Evolutionary conservation across 148 eudicot species (phyloP).

Genomic region (Dysphania ambrosioides): DNA sequence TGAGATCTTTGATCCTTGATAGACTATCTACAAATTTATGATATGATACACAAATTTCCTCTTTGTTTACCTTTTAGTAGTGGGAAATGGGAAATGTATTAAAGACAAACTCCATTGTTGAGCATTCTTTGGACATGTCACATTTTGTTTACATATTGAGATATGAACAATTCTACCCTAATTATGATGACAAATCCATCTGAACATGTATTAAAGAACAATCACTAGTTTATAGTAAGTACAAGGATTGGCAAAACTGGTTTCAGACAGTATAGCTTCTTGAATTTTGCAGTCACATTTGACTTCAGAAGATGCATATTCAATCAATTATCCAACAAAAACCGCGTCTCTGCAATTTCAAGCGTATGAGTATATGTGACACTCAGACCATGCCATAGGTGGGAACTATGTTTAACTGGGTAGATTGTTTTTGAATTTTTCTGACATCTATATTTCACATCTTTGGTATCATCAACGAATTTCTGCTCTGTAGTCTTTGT

Average conservation of each 20-base stretch:
- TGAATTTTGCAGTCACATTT: conserved; percentile 9
- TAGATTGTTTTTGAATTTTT: neutral
- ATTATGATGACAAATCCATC: neutral
- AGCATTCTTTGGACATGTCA: neutral
- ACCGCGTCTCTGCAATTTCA: conserved; percentile 15
- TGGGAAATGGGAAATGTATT: neutral
- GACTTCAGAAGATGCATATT: conserved; percentile 13
- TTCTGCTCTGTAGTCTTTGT: neutral
- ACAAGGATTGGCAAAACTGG: neutral
- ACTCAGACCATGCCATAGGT: conserved; percentile 6
- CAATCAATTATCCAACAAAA: neutral
- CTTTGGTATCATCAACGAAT: neutral
- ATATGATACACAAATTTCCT: too few species aligned
- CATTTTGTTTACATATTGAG: neutral
- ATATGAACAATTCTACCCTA: neutral
- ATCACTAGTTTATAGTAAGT: neutral
- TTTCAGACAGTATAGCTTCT: conserved; percentile 16
- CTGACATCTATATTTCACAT: neutral
- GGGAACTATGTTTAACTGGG: conserved; percentile 13
- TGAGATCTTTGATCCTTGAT: neutral
- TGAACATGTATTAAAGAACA: neutral
- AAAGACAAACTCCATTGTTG: neutral
- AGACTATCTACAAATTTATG: neutral
- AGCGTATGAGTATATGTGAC: conserved; percentile 14
- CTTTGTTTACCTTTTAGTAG: too few species aligned